Evolutionary conservation across 2,329 filamentous ascomycete genomes (phyloP), one percentile per base, ranked within the genome.

Genomic region (Leptographium radiaticola): DNA sequence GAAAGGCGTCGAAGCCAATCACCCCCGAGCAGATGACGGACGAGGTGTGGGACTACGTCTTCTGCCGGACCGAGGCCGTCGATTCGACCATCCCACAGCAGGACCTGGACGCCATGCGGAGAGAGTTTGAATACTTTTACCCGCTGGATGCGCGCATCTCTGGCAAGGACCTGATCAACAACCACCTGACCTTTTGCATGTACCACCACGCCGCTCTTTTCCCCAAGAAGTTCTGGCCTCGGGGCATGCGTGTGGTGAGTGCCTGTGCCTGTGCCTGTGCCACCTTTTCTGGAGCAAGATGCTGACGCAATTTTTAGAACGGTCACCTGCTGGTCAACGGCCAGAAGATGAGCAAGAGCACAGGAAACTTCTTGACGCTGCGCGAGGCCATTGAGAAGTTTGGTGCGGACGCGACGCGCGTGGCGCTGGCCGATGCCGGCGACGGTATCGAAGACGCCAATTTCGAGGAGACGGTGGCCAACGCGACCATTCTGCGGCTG

Each of bases 301-400:
- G 15, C 45, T 48, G 31, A 48, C 45, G 16, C 10, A 16, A 36
- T 11, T 6, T 12, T 6, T 25, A 52, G 52, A 98, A 98, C 65
- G 93, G 93, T 1, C 91, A 97, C 71, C 72, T 97, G 63, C 81
- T 95, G 68, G 76, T 98, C 59, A 98, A 98, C 67, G 91, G 91
- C 50, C 88, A 95, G 67, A 98, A 98, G 79, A 98, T 98, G 93
- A 86, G 83, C 67, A 98, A 98, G 75, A 91, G 86, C 53, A 96
- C 90, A 0, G 93, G 93, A 58, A 98, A 97, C 73, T 98, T 98
- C 75, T 77, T 98, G 67, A 97, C 93, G 12, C 75, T 97, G 52
- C 79, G 83, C 53, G 87, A 96, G 58, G 79, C 90, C 34, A 85
- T 91, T 15, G 79, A 83, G 62, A 98, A 98, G 69, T 98, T 93